Evolutionary conservation across 1,139 yeast genomes (phyloP), one percentile per base, ranked within the genome.

Genomic region (Taphrina confusa): DNA sequence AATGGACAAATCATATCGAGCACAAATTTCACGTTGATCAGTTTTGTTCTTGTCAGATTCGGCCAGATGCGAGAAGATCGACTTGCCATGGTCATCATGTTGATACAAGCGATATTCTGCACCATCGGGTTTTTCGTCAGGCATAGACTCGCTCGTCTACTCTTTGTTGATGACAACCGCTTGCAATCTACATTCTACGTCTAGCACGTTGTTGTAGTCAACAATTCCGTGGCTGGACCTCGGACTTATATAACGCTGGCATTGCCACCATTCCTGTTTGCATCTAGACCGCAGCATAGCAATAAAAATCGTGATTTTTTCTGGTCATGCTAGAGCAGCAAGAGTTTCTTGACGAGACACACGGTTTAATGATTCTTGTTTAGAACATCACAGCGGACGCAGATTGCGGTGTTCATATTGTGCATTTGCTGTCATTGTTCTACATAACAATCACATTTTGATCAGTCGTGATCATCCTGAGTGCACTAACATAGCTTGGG

Each of bases 51-150:
- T 50, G 96, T 91, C 6, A 82, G 90, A 85, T 76, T 85, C 56
- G 98, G 98, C 0, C 97, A 97, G 1, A 72, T 86, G 77, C 79
- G 92, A 62, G 99, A 92, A 71, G 96, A 88, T 68, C 75, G 71
- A 23, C 76, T 92, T 60, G 87, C 97, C 64, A 63, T 74, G 28
- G 69, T 79, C 3, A 78, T 92, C 23, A 71, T 92, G 69, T 68
- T 68, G 0, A 67, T 82, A 22, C 98, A 92, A 70, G 80, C 87
- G 45, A 62, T 73, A 0, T 72, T 84, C 55, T 97, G 97, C 0
- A 61, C 87, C 0, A 47, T 72, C 1, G 90, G 95, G 72, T 76
- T 92, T 14, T 71, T 80, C 2, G 80, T 82, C 6, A 81, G 99
- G 71, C 98, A 92, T 72, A 81, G 90, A 0, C 75, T 89, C 11